Evolutionary conservation across 208 protist species (phyloP), one percentile per base, ranked within the genome.

Genomic region (Leishmania amazonensis): DNA sequence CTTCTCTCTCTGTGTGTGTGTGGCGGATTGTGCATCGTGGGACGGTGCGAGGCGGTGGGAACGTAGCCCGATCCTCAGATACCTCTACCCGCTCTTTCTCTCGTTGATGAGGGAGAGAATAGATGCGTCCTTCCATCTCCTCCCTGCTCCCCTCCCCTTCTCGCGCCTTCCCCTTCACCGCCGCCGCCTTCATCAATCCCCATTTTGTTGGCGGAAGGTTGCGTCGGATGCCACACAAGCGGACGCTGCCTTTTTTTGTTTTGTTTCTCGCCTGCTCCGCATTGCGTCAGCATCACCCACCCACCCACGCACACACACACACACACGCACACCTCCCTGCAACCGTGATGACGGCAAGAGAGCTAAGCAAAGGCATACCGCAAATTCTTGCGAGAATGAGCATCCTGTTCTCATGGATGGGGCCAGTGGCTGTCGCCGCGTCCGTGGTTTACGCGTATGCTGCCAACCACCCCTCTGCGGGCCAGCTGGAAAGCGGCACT

Each of bases 391-490:
- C 49, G 7, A 21, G n/a, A n/a, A 72, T 80, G 76, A 71, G 4
- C 31, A 49, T 0, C 3, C 40, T 70, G 51, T 64, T 80, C 7
- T 72, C 76, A 13, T 80, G 54, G 76, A 47, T 76, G 15, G 83
- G 87, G 15, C 89, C 87, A 17, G 49, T 64, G 42, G 64, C 47
- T 9, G 73, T 93, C 57, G 87, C 54, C 35, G 83, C 79, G 35
- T 82, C 80, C 28, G 45, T 90, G 6, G 83, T 80, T 9, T 89
- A 88, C 64, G 83, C 75, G 42, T 88, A 89, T 68, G 28, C 76
- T 13, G 65, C 53, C 31, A 88, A 89, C 53, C 86, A 88, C 67
- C 67, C 76, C 35, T 75, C 82, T 28, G 57, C 58, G 2, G 71
- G 38, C 17, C 71, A 78, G 54, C 11, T 77, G 31, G 80, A 68